Conservation (phyloP, 1,284 basidiomycete species). For the Cerrena zonata region DNA sequence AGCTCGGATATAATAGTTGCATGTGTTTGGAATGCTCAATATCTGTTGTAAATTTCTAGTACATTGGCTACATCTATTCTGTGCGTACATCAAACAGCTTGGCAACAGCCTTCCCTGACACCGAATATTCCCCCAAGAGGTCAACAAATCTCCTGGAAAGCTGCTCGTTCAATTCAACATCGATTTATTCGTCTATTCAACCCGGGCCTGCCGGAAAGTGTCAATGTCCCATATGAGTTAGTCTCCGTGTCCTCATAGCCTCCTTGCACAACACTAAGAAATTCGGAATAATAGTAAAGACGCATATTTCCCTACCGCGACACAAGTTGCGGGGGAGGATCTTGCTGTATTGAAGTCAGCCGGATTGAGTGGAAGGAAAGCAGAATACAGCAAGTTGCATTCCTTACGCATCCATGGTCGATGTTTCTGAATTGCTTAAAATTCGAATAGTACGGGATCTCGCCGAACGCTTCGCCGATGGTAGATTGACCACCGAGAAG, state of each 20-base stretch:
- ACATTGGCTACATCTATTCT: constrained; percentile 55
- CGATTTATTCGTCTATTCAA: constrained; percentile 76
- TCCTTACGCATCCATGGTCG: background rate
- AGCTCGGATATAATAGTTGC: constrained; percentile 10
- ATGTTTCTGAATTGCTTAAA: background rate
- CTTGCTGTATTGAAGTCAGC: constrained; percentile 58
- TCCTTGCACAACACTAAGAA: background rate
- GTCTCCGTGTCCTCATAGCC: constrained; percentile 20
- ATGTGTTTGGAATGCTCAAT: background rate
- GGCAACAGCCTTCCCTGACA: background rate
- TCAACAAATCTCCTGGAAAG: constrained; percentile 89
- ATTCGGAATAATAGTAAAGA: background rate
- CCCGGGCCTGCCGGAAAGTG: constrained; percentile 64
- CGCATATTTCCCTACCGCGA: constrained; percentile 63
- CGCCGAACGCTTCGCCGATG: constrained; percentile 72
- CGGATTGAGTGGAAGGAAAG: constrained; percentile 76
- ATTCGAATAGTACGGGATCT: constrained; percentile 61
- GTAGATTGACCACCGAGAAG: constrained; percentile 67
- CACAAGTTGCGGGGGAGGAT: constrained; percentile 59
- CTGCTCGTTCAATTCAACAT: constrained; percentile 81
- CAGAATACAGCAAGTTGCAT: constrained; percentile 59
- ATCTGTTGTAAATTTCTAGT: constrained; percentile 16
- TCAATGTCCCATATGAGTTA: constrained; percentile 32
- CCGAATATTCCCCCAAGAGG: constrained; percentile 38
- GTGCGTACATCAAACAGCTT: constrained; percentile 21